Evolutionary conservation across 1,139 yeast species (phyloP), one percentile per base, ranked within the genome.

Genomic region (Taphrina confusa): DNA sequence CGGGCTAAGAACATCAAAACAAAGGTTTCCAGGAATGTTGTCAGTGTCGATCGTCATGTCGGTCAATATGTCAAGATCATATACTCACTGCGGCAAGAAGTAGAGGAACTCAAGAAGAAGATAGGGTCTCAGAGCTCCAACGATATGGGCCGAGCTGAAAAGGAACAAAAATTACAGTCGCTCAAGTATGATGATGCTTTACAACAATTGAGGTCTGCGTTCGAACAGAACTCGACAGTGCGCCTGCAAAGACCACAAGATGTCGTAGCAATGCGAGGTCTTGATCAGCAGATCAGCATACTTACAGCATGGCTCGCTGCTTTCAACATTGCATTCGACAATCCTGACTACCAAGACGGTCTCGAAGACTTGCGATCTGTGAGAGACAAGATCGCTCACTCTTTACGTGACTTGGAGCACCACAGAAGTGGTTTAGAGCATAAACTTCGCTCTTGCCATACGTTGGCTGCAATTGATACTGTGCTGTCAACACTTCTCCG

Each of bases 1-100:
- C 77, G 97, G 63, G 97, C 97, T 0, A 91, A 90, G 68, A 91
- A 87, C 67, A 91, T 91, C 67, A 87, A 87, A 69, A 91, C 96
- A 0, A 88, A 87, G 68, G 77, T 87, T 1, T 78, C 81, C 2
- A 75, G 95, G 65, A 91, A 90, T 68, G 85, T 83, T 65, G 90
- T 84, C 63, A 85, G 83, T 63, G 77, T 90, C 62, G 89, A 85
- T 69, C 78, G 95, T 50, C 96, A 90, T 73, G 95, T 91, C 46
- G 91, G 95, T 0, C 85, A 94, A 1, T 90, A 90, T 69, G 74
- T 88, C 68, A 85, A 86, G 72, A 85, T 87, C 84, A 89, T 90
- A 39, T 83, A 91, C 1, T 91, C 87, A 66, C 95, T 88, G 68
- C 83, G 83, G 65, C 81, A 79, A 62, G 92, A 87, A 70, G 88